These are phyloP conservation scores for Schizochytrium sp. DNA, from an alignment of 108 stramenopile genomes.

Conservation along the genomic window DNA sequence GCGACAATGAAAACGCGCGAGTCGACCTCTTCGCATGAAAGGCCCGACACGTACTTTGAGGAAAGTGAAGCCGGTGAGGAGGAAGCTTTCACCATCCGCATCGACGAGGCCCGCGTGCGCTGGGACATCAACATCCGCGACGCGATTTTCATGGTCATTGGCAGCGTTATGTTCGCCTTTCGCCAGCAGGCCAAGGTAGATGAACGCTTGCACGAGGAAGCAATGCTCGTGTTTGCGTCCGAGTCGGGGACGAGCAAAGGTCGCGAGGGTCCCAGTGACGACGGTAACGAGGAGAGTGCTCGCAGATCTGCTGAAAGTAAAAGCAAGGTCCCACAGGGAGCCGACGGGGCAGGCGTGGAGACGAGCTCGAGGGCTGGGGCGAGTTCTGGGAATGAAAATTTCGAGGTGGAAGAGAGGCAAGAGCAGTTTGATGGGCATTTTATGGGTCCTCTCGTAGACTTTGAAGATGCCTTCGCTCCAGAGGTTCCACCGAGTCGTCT, in stretches of 20 bases:
- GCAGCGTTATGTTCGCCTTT: neutral
- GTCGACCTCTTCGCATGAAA: neutral
- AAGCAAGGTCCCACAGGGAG: too few relatives aligned
- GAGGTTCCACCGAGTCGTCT: neutral
- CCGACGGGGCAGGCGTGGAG: too few relatives aligned
- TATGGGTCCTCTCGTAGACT: neutral
- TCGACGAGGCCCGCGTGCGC: neutral
- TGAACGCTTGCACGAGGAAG: neutral
- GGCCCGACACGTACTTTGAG: neutral
- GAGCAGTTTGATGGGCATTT: neutral
- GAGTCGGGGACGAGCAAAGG: too few relatives aligned
- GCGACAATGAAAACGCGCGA: neutral
- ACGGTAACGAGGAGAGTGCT: too few relatives aligned
- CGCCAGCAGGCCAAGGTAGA: neutral
- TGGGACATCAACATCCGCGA: neutral
- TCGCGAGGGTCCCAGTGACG: too few relatives aligned
- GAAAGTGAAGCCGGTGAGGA: neutral
- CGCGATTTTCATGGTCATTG: neutral
- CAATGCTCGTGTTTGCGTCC: neutral
- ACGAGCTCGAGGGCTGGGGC: too few relatives aligned
- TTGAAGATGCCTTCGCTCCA: neutral
- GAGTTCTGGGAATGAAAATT: neutral
- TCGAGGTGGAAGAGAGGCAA: neutral
- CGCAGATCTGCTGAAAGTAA: too few relatives aligned
- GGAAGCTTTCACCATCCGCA: neutral